Percentiles rank a stretch among this genome's conserved stretches.
phyloP scores from a whole-genome alignment of 2,329 filamentous ascomycete species.

The Trichoderma koningii region DNA sequence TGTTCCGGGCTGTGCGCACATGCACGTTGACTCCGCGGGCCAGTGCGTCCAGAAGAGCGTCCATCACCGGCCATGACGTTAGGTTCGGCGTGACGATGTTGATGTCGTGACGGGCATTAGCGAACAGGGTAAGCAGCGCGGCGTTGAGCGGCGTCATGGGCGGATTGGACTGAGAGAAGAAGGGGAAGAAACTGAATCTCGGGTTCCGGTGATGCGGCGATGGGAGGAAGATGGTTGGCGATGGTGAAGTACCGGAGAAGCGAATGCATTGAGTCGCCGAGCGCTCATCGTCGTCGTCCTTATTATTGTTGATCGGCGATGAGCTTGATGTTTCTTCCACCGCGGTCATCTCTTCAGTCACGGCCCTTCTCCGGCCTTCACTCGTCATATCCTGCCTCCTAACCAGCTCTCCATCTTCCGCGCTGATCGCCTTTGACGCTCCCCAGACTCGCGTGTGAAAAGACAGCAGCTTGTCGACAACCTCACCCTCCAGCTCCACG shows the following conservation, averaged over 20 bases:
- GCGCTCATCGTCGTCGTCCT: constrained; percentile 15
- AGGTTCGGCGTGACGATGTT: constrained; percentile 78
- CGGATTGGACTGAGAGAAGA: constrained; percentile 50
- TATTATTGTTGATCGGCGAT: constrained; percentile 26
- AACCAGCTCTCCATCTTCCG: not conserved
- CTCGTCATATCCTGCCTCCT: not conserved
- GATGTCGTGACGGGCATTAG: constrained; percentile 59
- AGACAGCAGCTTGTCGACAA: constrained; percentile 61
- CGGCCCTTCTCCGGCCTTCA: not conserved
- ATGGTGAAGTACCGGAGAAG: constrained; percentile 33
- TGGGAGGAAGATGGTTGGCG: constrained; percentile 67
- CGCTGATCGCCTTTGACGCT: not conserved
- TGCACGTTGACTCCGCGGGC: constrained; percentile 66
- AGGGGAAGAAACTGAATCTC: constrained; percentile 61
- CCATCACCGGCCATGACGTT: constrained; percentile 66
- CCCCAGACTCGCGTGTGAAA: constrained; percentile 75
- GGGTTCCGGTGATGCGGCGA: constrained; percentile 73
- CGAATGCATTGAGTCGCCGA: constrained; percentile 39
- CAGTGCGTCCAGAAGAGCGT: constrained; percentile 62
- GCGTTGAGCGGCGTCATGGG: constrained; percentile 69
- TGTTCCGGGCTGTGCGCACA: constrained; percentile 65
- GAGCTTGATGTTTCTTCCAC: constrained; percentile 26
- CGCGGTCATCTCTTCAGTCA: not conserved
- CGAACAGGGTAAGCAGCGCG: constrained; percentile 63
- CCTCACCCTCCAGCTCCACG: constrained; percentile 63